These are phyloP conservation scores for Hysterium pulicare DNA, from an alignment of 2,329 filamentous ascomycete species.

Conservation along the genomic window DNA sequence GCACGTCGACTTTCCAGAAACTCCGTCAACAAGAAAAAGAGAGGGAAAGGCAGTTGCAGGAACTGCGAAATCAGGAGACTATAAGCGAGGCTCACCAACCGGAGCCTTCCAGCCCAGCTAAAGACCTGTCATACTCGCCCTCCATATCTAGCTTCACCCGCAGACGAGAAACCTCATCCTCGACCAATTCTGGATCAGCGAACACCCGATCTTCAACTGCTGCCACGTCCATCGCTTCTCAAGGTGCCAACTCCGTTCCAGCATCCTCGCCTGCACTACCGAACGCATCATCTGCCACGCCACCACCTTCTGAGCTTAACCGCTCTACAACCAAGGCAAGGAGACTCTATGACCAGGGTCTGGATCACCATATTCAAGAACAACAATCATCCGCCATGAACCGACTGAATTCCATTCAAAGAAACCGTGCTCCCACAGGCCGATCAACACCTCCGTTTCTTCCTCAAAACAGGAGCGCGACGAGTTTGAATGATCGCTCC, in stretches of 20 bases:
- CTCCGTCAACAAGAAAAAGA: constrained; percentile 55
- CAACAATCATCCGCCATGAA: constrained; percentile 73
- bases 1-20: constrained; percentile 77
- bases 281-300: constrained; percentile 23
- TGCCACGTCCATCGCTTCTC: constrained; percentile 83
- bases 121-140: constrained; percentile 47
- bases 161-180: constrained; percentile 79
- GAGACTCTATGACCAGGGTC: constrained; percentile 77
- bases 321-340: constrained; percentile 67
- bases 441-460: constrained; percentile 52
- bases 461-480: constrained; percentile 42
- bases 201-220: constrained; percentile 73
- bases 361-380: constrained; percentile 76
- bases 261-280: constrained; percentile 28
- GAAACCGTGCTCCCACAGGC: constrained; percentile 49
- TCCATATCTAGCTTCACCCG: constrained; percentile 63
- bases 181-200: constrained; percentile 70
- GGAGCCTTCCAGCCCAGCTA: constrained; percentile 47
- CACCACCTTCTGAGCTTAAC: constrained; percentile 48
- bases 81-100: constrained; percentile 41
- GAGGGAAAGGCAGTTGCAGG: constrained; percentile 8
- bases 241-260: constrained; percentile 43
- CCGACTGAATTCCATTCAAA: constrained; percentile 75
- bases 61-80: constrained; percentile 28
- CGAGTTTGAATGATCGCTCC: constrained; percentile 48